These are phyloP conservation scores for Backusella liffmaniae DNA, from an alignment of 192 early-diverging fungal species.

Conservation along the genomic window DNA sequence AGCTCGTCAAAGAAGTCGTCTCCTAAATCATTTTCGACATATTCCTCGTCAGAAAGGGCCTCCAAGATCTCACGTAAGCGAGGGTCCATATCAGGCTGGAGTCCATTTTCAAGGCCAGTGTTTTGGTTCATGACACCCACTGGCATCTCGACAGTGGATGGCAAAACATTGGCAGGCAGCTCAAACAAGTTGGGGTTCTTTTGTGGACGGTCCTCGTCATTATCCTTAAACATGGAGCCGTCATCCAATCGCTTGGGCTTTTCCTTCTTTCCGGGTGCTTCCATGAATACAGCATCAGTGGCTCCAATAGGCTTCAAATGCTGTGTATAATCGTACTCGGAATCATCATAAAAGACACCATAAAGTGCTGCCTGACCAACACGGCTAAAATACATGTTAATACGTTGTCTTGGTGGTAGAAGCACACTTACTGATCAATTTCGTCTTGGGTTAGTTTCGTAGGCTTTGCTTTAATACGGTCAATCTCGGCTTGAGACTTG, in stretches of 20 bases:
- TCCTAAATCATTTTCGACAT: conserved; percentile 75
- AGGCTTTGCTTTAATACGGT: conserved; percentile 15
- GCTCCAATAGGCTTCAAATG: conserved; percentile 85
- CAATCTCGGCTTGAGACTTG: conserved; percentile 28
- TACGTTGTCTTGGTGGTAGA: too few species aligned
- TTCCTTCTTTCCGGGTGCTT: conserved; percentile 59
- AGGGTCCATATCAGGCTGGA: conserved; percentile 78
- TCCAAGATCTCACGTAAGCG: conserved; percentile 86
- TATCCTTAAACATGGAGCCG: conserved; percentile 31
- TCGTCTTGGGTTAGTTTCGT: conserved; percentile 34
- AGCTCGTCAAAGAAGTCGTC: conserved; percentile 84
- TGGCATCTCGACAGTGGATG: conserved; percentile 67
- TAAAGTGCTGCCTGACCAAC: conserved; percentile 80
- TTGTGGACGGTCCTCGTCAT: conserved; percentile 10
- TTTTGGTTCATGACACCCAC: conserved; percentile 72
- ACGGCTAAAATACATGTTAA: conserved; percentile 19
- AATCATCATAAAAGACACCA: conserved; percentile 90
- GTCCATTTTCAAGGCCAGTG: conserved; percentile 52
- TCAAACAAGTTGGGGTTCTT: conserved; percentile 43
- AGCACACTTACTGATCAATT: conserved; percentile 26
- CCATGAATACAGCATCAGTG: conserved; percentile 78
- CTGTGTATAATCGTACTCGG: conserved; percentile 92
- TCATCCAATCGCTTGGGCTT: conserved; percentile 41
- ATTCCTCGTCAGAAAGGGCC: conserved; percentile 91
- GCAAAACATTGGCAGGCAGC: conserved; percentile 74